Base-by-base conservation (phyloP, 2,329 filamentous ascomycete species). In the Ophiosphaerella narmari region DNA sequence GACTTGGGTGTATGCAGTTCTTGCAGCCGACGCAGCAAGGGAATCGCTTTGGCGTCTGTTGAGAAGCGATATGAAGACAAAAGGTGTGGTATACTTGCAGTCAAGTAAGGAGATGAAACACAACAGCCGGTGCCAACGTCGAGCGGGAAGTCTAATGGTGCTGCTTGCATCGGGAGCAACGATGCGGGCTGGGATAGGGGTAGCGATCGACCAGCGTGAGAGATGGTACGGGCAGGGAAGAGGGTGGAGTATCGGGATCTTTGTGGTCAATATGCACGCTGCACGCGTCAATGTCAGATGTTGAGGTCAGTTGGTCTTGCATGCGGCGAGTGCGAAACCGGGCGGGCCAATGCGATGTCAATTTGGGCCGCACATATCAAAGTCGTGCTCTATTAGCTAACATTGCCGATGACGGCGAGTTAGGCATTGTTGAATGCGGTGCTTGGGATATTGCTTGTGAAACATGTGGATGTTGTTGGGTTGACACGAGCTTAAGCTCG, bases 401-500 rank as follows among this genome's bases (percentile, higher is more conserved):
- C 11, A 29, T 29, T 29, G 26, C 26, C 26, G 11, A 29, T 29
- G 6, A 29, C 26, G 7, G 26, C 26, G 11, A 29, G 26, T 29
- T 29, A 29, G 26, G 6, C 26, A 29, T 11, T 21, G 18, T 4
- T 21, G 18, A 5, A 21, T 21, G 3, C 1, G 18, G 18, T 21
- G 18, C 18, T 21, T 29, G 26, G 26, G 26, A 29, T 11, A 29
- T 29, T 21, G 18, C 4, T 21, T 21, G 18, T 21, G 18, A 21
- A 4, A 21, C 33, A 35, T 14, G 33, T 16, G 13, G 33, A 16
- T 16, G 5, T 32, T 8, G 24, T 21, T 36, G 33, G 9, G 37
- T 57, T 47, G 33, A 56, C 40, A 39, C 50, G 40, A 55, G 56
- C 47, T 42, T 43, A 54, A 36, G 34, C 59, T 52, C 48, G 46